Evolutionary conservation across 371 early-diverging fungal genomes (phyloP).

Genomic region (Encephalitozoon intestinalis): DNA sequence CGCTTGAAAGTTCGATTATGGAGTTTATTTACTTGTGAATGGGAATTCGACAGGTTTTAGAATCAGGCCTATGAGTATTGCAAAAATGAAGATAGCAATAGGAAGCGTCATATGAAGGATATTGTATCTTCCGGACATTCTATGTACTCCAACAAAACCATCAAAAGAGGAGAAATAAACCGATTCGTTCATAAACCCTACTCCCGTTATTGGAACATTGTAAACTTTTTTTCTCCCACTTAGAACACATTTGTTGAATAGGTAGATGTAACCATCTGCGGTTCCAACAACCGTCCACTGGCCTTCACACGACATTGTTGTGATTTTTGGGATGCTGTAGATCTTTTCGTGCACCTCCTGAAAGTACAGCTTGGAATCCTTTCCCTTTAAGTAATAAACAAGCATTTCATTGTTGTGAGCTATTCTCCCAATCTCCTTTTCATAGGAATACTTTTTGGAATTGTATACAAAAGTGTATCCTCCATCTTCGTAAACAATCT

Average conservation of each 20-base stretch:
- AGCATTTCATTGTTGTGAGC: neutral
- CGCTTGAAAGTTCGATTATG: neutral
- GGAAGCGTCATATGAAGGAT: neutral
- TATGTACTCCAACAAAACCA: constrained; percentile 32
- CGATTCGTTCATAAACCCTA: constrained; percentile 22
- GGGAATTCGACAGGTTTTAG: neutral
- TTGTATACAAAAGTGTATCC: constrained; percentile 37
- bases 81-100: constrained; percentile 15
- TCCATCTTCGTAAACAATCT: constrained; percentile 16
- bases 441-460: constrained; percentile 22
- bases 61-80: constrained; percentile 1
- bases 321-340: constrained; percentile 41
- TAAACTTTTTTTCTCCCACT: constrained; percentile 20
- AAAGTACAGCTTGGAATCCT: neutral
- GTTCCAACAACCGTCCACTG: constrained; percentile 23
- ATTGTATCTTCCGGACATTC: neutral
- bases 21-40: neutral
- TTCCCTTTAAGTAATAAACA: constrained; percentile 19
- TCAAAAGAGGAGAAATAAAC: constrained; percentile 36
- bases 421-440: constrained; percentile 28
- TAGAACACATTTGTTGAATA: constrained; percentile 10
- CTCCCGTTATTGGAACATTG: constrained; percentile 41
- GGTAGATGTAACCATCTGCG: constrained; percentile 12
- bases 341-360: neutral
- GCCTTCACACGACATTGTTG: constrained; percentile 11